Evolutionary conservation across 805 yeast species (phyloP).

Genomic region (Yamadazyma kitorensis): DNA sequence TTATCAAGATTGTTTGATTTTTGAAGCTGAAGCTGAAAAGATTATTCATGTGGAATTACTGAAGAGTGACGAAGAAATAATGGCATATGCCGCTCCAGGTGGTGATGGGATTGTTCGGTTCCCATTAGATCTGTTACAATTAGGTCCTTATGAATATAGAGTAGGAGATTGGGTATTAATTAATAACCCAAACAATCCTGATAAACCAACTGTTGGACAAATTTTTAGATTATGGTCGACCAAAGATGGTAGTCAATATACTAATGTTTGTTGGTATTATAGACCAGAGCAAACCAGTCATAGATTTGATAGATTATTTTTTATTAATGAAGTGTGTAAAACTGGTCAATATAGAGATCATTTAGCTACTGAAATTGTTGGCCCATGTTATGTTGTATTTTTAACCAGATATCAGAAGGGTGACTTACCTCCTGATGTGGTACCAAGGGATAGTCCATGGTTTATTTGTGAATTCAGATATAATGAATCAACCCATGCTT

Average conservation of each 20-base stretch:
- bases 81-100: constrained; percentile 38
- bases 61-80: constrained; percentile 78
- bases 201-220: constrained; percentile 91
- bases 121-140: constrained; percentile 76
- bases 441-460: constrained; percentile 75
- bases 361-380: constrained; percentile 79
- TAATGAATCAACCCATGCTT: constrained; percentile 84
- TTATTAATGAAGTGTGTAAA: constrained; percentile 92
- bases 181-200: constrained; percentile 81
- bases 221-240: constrained; percentile 88
- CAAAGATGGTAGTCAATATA: constrained; percentile 80
- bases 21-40: constrained; percentile 60
- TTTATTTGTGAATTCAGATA: constrained; percentile 94
- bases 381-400: constrained; percentile 92
- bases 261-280: constrained; percentile 96
- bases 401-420: constrained; percentile 94
- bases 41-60: constrained; percentile 66
- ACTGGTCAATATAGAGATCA: constrained; percentile 97
- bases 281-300: constrained; percentile 98
- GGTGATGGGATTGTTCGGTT: constrained; percentile 56
- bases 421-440: constrained; percentile 64
- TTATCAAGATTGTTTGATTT: constrained; percentile 56
- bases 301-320: constrained; percentile 82
- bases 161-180: constrained; percentile 96
- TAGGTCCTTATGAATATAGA: constrained; percentile 67